Percentiles rank a stretch among this genome's conserved stretches.
These are phyloP conservation scores for Globisporangium paroecandrum DNA, from an alignment of 352 stramenopile species.

Conservation along the genomic window DNA sequence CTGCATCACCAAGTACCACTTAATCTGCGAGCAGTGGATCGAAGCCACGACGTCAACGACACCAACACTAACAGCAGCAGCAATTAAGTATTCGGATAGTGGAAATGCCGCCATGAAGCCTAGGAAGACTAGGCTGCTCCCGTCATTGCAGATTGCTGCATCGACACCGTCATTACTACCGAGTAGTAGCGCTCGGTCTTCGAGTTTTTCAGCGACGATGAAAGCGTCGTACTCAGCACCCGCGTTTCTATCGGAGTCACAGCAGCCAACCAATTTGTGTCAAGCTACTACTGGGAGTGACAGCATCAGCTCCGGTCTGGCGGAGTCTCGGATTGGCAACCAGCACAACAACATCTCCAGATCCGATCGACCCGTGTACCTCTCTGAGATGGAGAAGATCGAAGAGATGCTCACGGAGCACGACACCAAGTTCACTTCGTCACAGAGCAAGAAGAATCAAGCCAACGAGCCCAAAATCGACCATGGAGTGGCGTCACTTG, in stretches of 20 bases:
- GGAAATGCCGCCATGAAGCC: neutral
- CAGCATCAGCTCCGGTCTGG: neutral
- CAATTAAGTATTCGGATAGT: neutral
- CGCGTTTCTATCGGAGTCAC: neutral
- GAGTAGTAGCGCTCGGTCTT: neutral
- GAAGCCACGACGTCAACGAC: conserved; percentile 13
- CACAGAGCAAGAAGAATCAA: conserved; percentile 12
- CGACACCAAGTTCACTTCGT: conserved; percentile 14
- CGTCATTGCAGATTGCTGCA: conserved; percentile 4
- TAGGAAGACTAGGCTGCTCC: conserved; percentile 8
- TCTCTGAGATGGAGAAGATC: conserved; percentile 52
- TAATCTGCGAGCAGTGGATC: conserved; percentile 38
- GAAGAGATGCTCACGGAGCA: conserved; percentile 44
- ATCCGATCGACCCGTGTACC: conserved; percentile 23
- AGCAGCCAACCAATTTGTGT: neutral
- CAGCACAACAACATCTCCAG: neutral
- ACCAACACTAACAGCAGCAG: neutral
- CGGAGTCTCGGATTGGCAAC: neutral
- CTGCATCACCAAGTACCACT: conserved; percentile 49
- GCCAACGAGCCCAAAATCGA: neutral
- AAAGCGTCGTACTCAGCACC: conserved; percentile 11
- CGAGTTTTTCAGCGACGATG: neutral
- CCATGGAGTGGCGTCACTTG: neutral
- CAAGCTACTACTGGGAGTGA: neutral
- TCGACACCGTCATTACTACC: neutral